phyloP scores from a whole-genome alignment of 2,329 filamentous ascomycete genomes.

The Hyphodiscus sp. region DNA sequence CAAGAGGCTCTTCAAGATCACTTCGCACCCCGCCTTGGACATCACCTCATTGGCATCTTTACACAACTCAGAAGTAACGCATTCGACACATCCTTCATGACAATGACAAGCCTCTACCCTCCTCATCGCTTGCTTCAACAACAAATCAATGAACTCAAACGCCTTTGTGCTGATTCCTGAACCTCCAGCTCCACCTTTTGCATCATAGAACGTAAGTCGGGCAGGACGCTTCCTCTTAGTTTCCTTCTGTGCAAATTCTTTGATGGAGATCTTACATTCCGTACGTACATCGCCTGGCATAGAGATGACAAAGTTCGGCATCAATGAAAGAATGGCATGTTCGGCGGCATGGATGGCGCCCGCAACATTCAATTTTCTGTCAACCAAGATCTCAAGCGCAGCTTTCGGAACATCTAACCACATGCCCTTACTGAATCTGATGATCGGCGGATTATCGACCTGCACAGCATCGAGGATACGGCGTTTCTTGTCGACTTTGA shows the following conservation, averaged over 20 bases:
- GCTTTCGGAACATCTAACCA: slow-evolving; percentile 85
- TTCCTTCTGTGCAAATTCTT: slow-evolving; percentile 73
- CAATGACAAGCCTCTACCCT: slow-evolving; percentile 74
- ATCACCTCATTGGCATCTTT: slow-evolving; percentile 85
- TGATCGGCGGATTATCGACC: slow-evolving; percentile 87
- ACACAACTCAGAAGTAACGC: slow-evolving; percentile 78
- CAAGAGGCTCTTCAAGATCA: slow-evolving; percentile 71
- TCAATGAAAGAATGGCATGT: slow-evolving; percentile 78
- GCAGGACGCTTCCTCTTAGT: slow-evolving; percentile 75
- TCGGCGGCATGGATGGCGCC: slow-evolving; percentile 92
- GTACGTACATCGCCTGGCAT: slow-evolving; percentile 89
- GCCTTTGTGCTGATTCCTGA: slow-evolving; percentile 86
- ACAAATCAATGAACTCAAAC: slow-evolving; percentile 81
- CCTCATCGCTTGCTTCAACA: slow-evolving; percentile 69
- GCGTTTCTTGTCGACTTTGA: slow-evolving; percentile 84
- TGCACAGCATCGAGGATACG: slow-evolving; percentile 86
- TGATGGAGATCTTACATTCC: slow-evolving; percentile 83
- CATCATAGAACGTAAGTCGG: slow-evolving; percentile 87
- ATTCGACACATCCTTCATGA: slow-evolving; percentile 78
- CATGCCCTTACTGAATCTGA: slow-evolving; percentile 80
- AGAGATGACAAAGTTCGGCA: slow-evolving; percentile 86
- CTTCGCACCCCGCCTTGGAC: slow-evolving; percentile 81
- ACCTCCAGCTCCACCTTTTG: slow-evolving; percentile 78
- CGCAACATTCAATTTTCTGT: slow-evolving; percentile 68
- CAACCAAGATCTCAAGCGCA: slow-evolving; percentile 73